A percentile compares a stretch with the other conserved stretches of the same genome.
These are phyloP conservation scores for Ziziphus jujuba DNA, from an alignment of 306 rosid species.

Conservation along the genomic window DNA sequence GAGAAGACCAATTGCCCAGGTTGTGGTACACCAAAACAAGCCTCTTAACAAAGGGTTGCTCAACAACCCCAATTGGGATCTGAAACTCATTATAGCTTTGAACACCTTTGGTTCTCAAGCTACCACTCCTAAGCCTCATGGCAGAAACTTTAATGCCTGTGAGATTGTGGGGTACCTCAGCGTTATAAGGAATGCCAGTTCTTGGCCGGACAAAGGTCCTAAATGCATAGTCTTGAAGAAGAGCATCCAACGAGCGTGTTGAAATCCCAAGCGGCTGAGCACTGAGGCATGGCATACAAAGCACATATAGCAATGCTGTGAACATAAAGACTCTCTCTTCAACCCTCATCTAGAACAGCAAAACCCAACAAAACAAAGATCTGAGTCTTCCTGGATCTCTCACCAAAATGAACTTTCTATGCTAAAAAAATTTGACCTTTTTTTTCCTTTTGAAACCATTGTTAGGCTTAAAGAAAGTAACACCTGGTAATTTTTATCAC, in stretches of 20 bases:
- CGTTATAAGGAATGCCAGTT: constrained; percentile 40
- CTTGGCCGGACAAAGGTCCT: constrained; percentile 27
- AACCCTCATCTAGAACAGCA: constrained; percentile 26
- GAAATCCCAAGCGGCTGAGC: constrained; percentile 26
- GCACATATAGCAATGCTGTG: constrained; percentile 15
- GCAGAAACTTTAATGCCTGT: constrained; percentile 41
- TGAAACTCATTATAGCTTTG: constrained; percentile 44
- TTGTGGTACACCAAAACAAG: constrained; percentile 54
- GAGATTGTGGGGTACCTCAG: constrained; percentile 31
- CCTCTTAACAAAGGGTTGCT: constrained; percentile 47
- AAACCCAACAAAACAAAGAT: neutral
- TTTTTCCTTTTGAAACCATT: no score
- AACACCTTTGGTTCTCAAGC: constrained; percentile 42
- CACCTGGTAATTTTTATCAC: no score
- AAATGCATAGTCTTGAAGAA: constrained; percentile 52
- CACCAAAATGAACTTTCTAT: no score
- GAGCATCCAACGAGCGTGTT: constrained; percentile 37
- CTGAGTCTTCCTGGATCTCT: neutral
- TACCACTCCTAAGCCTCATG: constrained; percentile 48
- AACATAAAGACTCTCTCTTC: constrained; percentile 16
- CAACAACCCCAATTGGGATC: constrained; percentile 51
- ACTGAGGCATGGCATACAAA: constrained; percentile 15
- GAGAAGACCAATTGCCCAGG: constrained; percentile 50
- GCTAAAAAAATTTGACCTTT: no score
- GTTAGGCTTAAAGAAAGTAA: no score